Base-by-base conservation (phyloP, 257 asterid species). In the Craterostigma plantagineum region DNA sequence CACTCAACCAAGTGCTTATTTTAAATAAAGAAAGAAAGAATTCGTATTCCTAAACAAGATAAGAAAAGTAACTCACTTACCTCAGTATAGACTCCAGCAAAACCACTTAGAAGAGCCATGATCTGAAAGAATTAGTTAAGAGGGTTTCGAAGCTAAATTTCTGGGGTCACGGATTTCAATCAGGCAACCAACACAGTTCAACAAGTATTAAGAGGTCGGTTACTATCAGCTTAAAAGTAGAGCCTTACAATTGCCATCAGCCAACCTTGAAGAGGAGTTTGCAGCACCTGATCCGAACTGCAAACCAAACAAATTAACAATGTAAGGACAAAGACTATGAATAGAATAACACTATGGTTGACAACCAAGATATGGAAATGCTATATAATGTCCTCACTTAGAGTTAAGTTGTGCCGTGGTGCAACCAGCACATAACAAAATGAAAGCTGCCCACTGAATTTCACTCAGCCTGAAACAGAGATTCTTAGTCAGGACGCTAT, bases 41-140 rank as follows among this genome's bases (percentile, higher is more conserved):
- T 23, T 23, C 30, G 6, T 23, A 44, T 38, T 35, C 43, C 42
- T 39, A 35, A 46, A 42, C 7, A 34, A 38, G 13, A 27, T 39
- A 16, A 14, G 37, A 37, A 53, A 46, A 45, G 49, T 44, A n/a
- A n/a, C n/a, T n/a, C n/a, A n/a, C n/a, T n/a, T 66, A 90, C 99
- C 99, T 90, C 99, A 4, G 99, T 90, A 72, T 83, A 90, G 46
- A 90, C 99, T 68, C 99, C 99, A 54, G 95, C 99, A 74, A 90
- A 90, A 59, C 99, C 99, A 68, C 99, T 90, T 48, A 90, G 90
- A 71, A 83, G 92, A 53, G 99, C 99, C 99, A 90, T 90, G 45
- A 77, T 50, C 99, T 90, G 92, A 50, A 60, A 69, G 39, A 52
- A 15, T 11, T 15, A 41, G 8, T 16, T 7, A 41, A 12, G 8